Base-by-base conservation (phyloP, 2,329 filamentous ascomycete genomes). In the Basipetospora chlamydospora region DNA sequence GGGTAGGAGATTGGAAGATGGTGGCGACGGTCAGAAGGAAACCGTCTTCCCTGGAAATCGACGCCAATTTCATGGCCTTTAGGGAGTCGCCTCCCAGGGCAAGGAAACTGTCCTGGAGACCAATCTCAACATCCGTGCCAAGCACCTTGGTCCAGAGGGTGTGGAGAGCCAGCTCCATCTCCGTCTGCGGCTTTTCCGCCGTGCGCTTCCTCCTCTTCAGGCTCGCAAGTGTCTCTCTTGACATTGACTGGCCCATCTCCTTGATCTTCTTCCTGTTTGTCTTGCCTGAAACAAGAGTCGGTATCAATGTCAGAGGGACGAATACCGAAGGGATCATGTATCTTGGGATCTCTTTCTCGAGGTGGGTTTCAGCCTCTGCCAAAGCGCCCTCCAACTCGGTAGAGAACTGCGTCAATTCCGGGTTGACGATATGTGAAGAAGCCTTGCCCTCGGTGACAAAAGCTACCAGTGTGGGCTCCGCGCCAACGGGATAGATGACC, bases 321-420 rank as follows among this genome's bases (percentile, higher is more conserved):
- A 64, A 66, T 2, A 57, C 58, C 0, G 61, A 57, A 1, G 64
- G 64, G 1, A 67, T 54, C 64, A 67, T 67, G 47, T 67, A 67
- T 25, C 54, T 47, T 2, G 58, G 58, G 1, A 61, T 53, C 34
- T 53, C 52, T 11, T 50, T 48, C 15, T 51, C 52, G 36, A 58
- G 50, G 3, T 47, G 44, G 6, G 43, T 42, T 25, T 57, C 54
- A 23, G 59, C 49, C 9, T 47, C 43, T 3, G 48, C 41, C 15
- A 58, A 47, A 2, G 52, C 50, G 28, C 43, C 41, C 12, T 42
- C 48, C 4, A 60, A 38, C 25, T 58, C 56, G 1, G 49, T 40
- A 0, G 56, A 56, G 21, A 56, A 52, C 15, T 51, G 41, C 10
- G 46, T 46, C 21, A 55, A 44, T 6, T 48, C 38, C 6, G 40